These are phyloP conservation scores for Saxispiralis lemnorum DNA, from an alignment of 495 filamentous ascomycete genomes.

Conservation along the genomic window DNA sequence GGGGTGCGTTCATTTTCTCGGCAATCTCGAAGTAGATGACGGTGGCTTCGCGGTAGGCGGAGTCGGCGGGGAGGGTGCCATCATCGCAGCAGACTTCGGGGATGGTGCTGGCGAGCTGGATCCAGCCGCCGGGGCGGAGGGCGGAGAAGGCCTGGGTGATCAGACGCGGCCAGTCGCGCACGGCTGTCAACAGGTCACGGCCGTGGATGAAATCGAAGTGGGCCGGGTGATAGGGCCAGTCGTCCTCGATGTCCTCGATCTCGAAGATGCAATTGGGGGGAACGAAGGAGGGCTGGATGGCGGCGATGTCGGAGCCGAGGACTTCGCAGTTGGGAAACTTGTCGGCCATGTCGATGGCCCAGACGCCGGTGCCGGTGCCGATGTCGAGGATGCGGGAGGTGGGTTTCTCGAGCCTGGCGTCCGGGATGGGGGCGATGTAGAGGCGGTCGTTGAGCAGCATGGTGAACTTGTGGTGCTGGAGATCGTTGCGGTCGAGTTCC, in stretches of 20 bases:
- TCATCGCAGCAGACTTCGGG: constrained; percentile 5
- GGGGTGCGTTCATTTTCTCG: neutral
- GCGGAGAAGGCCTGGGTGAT: constrained; percentile 5
- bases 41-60: neutral
- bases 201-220: constrained; percentile 23
- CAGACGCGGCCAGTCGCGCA: constrained; percentile 21
- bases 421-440: constrained; percentile 18
- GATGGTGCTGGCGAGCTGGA: constrained; percentile 1
- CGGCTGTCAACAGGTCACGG: constrained; percentile 16
- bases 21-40: neutral
- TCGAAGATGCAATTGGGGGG: constrained; percentile 43
- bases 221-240: constrained; percentile 30
- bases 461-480: constrained; percentile 21
- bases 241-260: constrained; percentile 32
- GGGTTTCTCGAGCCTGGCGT: constrained; percentile 2
- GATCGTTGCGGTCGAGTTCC: constrained; percentile 22
- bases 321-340: constrained; percentile 38
- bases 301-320: constrained; percentile 44
- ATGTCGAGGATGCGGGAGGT: constrained; percentile 15
- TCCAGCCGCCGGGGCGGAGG: constrained; percentile 7
- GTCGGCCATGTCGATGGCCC: constrained; percentile 22
- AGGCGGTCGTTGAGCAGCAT: constrained; percentile 19
- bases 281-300: constrained; percentile 39
- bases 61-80: constrained; percentile 1
- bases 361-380: constrained; percentile 21